phyloP scores from a whole-genome alignment of 768 basidiomycete genomes.

The Candolleomyces efflorescens region DNA sequence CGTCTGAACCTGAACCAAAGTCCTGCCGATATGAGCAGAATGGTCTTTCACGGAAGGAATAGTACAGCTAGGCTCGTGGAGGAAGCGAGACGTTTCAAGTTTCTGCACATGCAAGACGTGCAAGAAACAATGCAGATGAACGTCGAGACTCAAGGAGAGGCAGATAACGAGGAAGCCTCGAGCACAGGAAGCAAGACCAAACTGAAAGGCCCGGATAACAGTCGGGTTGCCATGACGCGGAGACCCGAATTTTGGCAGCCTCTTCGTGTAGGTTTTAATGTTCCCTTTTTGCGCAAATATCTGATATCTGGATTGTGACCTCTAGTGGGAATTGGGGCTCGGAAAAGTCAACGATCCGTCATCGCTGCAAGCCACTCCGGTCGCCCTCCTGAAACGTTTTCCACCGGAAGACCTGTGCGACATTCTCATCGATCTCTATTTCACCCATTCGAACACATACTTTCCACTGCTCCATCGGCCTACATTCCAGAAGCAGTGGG shows the following conservation, averaged over 20 bases:
- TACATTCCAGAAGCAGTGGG: constrained; percentile 63
- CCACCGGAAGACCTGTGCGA: constrained; percentile 64
- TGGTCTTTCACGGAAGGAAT: constrained; percentile 61
- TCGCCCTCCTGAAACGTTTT: constrained; percentile 32
- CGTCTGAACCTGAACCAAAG: constrained; percentile 31
- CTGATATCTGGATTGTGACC: background rate
- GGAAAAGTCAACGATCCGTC: constrained; percentile 33
- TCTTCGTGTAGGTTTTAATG: constrained; percentile 40
- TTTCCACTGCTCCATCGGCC: constrained; percentile 70
- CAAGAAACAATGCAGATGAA: constrained; percentile 23
- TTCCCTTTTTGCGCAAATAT: background rate
- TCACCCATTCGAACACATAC: constrained; percentile 52
- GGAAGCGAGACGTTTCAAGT: constrained; percentile 47
- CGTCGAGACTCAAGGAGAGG: background rate
- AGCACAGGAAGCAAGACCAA: constrained; percentile 1
- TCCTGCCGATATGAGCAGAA: constrained; percentile 32
- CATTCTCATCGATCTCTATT: constrained; percentile 63
- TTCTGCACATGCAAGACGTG: constrained; percentile 45
- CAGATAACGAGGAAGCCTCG: constrained; percentile 11
- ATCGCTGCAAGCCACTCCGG: constrained; percentile 24
- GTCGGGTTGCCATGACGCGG: constrained; percentile 19
- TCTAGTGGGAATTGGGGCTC: constrained; percentile 57
- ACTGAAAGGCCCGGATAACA: constrained; percentile 17
- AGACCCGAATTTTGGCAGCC: constrained; percentile 56
- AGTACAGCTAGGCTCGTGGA: constrained; percentile 54